Evolutionary conservation across 1,284 basidiomycete species (phyloP).

Genomic region (Apiotrichum mycotoxinovorans): DNA sequence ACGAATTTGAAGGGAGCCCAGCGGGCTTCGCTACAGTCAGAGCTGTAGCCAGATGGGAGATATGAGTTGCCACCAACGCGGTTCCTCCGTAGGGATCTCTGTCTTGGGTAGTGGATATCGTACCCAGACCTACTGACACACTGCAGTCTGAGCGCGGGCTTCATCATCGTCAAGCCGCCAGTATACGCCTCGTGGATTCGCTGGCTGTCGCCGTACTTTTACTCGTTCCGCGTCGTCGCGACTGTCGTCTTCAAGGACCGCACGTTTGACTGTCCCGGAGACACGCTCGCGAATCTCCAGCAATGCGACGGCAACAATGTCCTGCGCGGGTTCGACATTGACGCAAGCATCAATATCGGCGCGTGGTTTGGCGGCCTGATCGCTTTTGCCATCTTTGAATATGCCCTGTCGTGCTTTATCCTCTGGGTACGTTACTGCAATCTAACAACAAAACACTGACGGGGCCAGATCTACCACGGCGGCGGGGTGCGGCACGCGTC

Average conservation of each 20-base stretch:
- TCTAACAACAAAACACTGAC: too few relatives aligned
- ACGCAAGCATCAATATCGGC: constrained; percentile 41
- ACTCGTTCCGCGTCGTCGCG: constrained; percentile 46
- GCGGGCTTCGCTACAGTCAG: too few relatives aligned
- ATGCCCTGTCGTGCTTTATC: constrained; percentile 44
- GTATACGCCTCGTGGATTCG: constrained; percentile 52
- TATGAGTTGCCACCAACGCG: too few relatives aligned
- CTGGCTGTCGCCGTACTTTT: constrained; percentile 46
- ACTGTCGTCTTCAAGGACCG: constrained; percentile 50
- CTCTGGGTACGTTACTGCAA: constrained; percentile 30
- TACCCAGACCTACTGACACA: background rate
- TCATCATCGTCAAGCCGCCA: constrained; percentile 48
- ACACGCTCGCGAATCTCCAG: constrained; percentile 40
- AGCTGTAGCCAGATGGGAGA: too few relatives aligned
- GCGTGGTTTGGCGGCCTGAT: constrained; percentile 50
- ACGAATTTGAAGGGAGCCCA: too few relatives aligned
- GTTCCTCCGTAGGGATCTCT: too few relatives aligned
- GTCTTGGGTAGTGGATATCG: too few relatives aligned
- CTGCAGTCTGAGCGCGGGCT: constrained; percentile 35
- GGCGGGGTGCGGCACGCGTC: constrained; percentile 52
- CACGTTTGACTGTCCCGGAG: constrained; percentile 48
- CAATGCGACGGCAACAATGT: constrained; percentile 52
- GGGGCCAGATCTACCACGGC: constrained; percentile 34
- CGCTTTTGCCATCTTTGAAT: constrained; percentile 43
- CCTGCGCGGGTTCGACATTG: constrained; percentile 47